Evolutionary conservation across 2,329 filamentous ascomycete genomes (phyloP).

Genomic region (Aspergillus novofumigatus): DNA sequence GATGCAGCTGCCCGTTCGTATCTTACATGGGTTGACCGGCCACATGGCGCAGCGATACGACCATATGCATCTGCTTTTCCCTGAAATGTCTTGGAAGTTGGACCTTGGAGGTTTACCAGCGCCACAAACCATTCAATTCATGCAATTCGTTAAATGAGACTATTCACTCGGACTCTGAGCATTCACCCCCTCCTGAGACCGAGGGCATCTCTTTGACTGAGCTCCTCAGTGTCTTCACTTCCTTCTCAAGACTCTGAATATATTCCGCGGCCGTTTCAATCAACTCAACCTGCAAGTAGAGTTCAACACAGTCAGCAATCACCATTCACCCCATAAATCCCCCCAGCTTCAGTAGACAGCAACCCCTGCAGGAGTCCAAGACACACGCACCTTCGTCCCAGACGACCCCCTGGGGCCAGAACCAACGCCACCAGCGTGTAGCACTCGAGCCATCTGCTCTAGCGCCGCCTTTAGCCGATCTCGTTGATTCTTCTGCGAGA

Average conservation of each 20-base stretch:
- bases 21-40: neutral
- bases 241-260: slow-evolving; percentile 8
- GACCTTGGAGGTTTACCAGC: neutral
- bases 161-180: neutral
- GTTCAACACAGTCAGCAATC: neutral
- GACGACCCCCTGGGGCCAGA: neutral
- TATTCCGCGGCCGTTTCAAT: slow-evolving; percentile 13
- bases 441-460: slow-evolving; percentile 4
- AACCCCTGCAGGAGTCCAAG: neutral
- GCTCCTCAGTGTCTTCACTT: neutral
- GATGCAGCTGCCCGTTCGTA: neutral
- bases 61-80: neutral
- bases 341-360: neutral
- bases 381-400: slow-evolving; percentile 1
- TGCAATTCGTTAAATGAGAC: neutral
- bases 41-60: neutral
- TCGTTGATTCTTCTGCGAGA: slow-evolving; percentile 5
- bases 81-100: neutral
- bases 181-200: neutral
- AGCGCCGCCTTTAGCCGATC: slow-evolving; percentile 2
- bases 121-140: neutral
- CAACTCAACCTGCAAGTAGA: slow-evolving; percentile 8
- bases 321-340: neutral
- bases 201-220: neutral
- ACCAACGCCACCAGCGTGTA: neutral